Base-by-base conservation (phyloP, 768 basidiomycete genomes). In the Zangia roseola region DNA sequence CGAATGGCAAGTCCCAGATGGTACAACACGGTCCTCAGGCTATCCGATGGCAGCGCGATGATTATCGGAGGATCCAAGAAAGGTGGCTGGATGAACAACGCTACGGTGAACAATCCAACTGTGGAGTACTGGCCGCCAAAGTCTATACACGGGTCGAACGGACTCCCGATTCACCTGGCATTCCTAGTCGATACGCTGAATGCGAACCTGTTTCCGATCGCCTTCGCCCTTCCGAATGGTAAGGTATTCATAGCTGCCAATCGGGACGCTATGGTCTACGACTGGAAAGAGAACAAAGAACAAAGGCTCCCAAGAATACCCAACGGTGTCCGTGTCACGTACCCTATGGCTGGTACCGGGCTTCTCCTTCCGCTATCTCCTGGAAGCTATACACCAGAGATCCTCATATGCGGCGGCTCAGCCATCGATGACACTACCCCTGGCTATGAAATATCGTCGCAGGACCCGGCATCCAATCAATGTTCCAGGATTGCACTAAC, bases 81-180 rank as follows among this genome's bases (percentile, higher is more conserved):
- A 62, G 89, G 89, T 8, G 90, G 88, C 10, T 91, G 88, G 88
- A 90, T 90, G 54, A 91, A 91, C 62, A 91, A 91, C 47, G 77
- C 72, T 21, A 88, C 87, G 4, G 79, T 80, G 50, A 88, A 90
- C 70, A 91, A 91, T 60, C 88, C 89, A 4, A 90, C 87, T 0
- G 67, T 88, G 54, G 88, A 91, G 65, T 93, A 80, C 68, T 94
- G 77, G 64, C 91, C 91, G 25, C 85, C 91, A 1, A 92, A 93
- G 64, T 71, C 74, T 45, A 81, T 90, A 40, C 75, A 83, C 50
- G 78, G 76, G 14, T 83, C 78, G 4, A 79, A 82, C 36, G 89
- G 90, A 39, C 56, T 86, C 55, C 84, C 86, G 2, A 77, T 90
- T 34, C 60, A 67, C n/a, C 55, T 86, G 17, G 73, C 71, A 23